phyloP scores from a whole-genome alignment of 2,329 filamentous ascomycete species.

The Trichoderma sp. region DNA sequence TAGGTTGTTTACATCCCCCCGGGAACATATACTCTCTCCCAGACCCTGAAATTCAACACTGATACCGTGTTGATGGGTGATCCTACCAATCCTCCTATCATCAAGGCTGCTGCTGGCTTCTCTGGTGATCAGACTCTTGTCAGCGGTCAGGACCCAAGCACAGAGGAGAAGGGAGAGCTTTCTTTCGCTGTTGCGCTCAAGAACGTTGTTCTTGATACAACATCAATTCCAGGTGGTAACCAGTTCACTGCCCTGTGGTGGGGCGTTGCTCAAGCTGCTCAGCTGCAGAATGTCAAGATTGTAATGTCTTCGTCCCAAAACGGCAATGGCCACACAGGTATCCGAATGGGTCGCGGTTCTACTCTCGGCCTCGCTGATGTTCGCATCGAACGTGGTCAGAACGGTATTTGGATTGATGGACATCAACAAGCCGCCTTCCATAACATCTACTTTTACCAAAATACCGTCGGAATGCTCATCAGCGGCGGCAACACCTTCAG shows the following conservation, averaged over 20 bases:
- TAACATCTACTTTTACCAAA: constrained; percentile 42
- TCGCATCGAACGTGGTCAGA: constrained; percentile 40
- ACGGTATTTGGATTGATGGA: constrained; percentile 42
- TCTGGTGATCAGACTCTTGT: constrained; percentile 33
- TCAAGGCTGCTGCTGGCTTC: constrained; percentile 40
- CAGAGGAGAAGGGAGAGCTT: constrained; percentile 34
- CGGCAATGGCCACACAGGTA: constrained; percentile 41
- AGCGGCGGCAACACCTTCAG: constrained; percentile 38
- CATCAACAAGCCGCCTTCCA: constrained; percentile 45
- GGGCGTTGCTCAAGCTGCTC: constrained; percentile 43
- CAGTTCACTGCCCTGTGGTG: constrained; percentile 41
- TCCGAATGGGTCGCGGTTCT: constrained; percentile 40
- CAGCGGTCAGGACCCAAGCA: constrained; percentile 37
- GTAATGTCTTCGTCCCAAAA: constrained; percentile 36
- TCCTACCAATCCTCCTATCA: constrained; percentile 40
- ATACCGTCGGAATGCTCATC: constrained; percentile 36
- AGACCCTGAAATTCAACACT: constrained; percentile 42
- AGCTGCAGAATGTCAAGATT: constrained; percentile 44
- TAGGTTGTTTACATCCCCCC: constrained; percentile 42
- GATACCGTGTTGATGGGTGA: constrained; percentile 48
- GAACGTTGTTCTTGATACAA: constrained; percentile 44
- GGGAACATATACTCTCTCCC: constrained; percentile 39
- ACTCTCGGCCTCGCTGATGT: constrained; percentile 42
- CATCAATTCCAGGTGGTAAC: constrained; percentile 33
- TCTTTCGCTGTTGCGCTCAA: constrained; percentile 44